These are phyloP conservation scores for Ogataea ganodermae DNA, from an alignment of 805 yeast species.

Conservation along the genomic window DNA sequence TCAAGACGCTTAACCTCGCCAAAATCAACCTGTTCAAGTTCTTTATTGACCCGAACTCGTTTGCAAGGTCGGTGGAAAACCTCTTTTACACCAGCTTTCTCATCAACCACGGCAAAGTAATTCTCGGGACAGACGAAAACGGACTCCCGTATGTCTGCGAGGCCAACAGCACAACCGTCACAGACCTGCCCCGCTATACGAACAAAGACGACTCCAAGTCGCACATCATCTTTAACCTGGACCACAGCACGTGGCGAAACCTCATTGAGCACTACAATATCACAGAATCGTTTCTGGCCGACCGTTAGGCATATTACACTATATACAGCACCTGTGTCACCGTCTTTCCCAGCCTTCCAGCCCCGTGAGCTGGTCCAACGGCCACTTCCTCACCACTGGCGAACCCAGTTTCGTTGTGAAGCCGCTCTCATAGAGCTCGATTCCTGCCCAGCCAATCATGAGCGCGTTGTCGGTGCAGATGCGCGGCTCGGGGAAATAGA, in stretches of 20 bases:
- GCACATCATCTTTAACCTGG: constrained; percentile 76
- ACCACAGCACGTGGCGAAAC: constrained; percentile 63
- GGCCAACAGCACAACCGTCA: constrained; percentile 25
- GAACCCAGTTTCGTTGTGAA: constrained; percentile 53
- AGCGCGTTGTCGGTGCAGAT: constrained; percentile 94
- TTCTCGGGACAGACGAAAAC: constrained; percentile 53
- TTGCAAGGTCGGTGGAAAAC: constrained; percentile 79
- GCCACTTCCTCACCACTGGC: constrained; percentile 83
- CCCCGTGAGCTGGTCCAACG: constrained; percentile 52
- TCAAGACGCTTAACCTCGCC: constrained; percentile 34
- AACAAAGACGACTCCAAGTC: constrained; percentile 35
- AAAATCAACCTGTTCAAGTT: constrained; percentile 63
- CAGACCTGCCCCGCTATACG: constrained; percentile 22
- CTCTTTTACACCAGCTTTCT: constrained; percentile 81
- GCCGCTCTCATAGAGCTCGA: constrained; percentile 70
- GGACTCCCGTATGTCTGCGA: constrained; percentile 37
- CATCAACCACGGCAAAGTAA: constrained; percentile 68
- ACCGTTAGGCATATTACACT: constrained; percentile 5
- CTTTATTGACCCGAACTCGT: constrained; percentile 74
- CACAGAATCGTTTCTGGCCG: constrained; percentile 45
- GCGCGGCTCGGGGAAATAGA: constrained; percentile 66
- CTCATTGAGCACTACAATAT: constrained; percentile 58
- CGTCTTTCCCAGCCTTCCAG: constrained; percentile 53
- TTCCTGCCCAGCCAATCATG: constrained; percentile 98
- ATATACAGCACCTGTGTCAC: constrained; percentile 1